phyloP scores from a whole-genome alignment of 2,329 filamentous ascomycete species.

The Xenoacremonium recifei region DNA sequence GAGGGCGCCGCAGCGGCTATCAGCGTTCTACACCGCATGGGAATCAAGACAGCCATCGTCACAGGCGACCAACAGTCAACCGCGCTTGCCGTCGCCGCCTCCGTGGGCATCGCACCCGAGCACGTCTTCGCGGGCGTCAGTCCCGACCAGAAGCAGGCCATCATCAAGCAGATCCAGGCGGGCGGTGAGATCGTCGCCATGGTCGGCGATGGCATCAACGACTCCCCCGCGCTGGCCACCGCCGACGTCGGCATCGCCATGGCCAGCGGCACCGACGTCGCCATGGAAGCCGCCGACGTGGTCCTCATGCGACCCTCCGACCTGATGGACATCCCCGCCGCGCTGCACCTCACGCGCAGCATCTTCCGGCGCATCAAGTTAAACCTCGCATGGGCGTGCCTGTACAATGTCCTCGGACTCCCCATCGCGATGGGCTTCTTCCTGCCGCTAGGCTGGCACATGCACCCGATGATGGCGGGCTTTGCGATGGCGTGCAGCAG shows the following conservation, averaged over 20 bases:
- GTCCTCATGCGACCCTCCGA: conserved; percentile 93
- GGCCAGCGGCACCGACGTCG: conserved; percentile 89
- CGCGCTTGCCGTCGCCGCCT: conserved; percentile 76
- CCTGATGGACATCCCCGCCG: conserved; percentile 87
- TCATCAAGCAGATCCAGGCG: conserved; percentile 74
- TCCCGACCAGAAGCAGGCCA: conserved; percentile 86
- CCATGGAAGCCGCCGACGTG: conserved; percentile 94
- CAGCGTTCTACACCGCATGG: conserved; percentile 77
- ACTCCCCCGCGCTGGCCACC: conserved; percentile 90
- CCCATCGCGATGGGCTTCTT: conserved; percentile 98
- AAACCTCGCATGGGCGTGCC: conserved; percentile 88
- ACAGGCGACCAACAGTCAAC: conserved; percentile 89
- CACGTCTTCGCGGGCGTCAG: conserved; percentile 85
- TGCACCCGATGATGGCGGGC: conserved; percentile 93
- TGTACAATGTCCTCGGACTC: conserved; percentile 88
- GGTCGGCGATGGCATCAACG: conserved; percentile 98
- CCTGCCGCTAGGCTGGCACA: conserved; percentile 79
- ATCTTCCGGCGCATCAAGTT: conserved; percentile 94
- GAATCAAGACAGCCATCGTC: conserved; percentile 84
- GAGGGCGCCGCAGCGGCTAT: conserved; percentile 79
- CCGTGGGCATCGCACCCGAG: conserved; percentile 74
- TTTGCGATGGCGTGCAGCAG: conserved; percentile 91
- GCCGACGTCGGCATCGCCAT: conserved; percentile 93
- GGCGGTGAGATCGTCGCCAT: conserved; percentile 82
- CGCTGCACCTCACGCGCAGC: conserved; percentile 74